A percentile compares a stretch with the other conserved stretches of the same genome.
These are phyloP conservation scores for Entrophospora sp. DNA, from an alignment of 192 early-diverging fungal genomes.

Conservation along the genomic window DNA sequence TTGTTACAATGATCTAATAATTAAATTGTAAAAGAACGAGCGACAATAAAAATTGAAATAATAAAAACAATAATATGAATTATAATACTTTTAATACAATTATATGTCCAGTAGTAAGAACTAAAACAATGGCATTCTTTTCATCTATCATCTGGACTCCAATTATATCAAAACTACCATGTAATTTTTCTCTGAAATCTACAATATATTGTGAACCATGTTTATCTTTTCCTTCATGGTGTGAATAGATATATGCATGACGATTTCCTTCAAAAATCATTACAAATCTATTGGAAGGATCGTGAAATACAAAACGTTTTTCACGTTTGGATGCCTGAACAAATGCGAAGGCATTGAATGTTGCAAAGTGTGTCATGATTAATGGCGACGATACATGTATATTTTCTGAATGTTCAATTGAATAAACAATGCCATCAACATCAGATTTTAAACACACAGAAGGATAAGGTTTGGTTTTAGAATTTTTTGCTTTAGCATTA, in stretches of 20 bases:
- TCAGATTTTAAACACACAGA: conserved; percentile 55
- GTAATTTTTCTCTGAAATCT: conserved; percentile 30
- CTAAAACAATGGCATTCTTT: conserved; percentile 27
- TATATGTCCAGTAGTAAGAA: conserved; percentile 22
- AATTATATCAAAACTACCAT: conserved; percentile 34
- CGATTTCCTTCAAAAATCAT: conserved; percentile 43
- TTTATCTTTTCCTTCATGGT: conserved; percentile 20
- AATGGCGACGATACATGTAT: conserved; percentile 12
- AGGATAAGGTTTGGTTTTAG: too few species aligned
- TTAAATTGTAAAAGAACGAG: too few species aligned
- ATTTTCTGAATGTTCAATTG: conserved; percentile 25
- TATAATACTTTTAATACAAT: not conserved
- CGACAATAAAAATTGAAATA: too few species aligned
- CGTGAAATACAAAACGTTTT: conserved; percentile 50
- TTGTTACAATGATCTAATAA: too few species aligned
- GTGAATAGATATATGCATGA: conserved; percentile 43
- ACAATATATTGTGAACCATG: conserved; percentile 35
- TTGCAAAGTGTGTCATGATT: conserved; percentile 39
- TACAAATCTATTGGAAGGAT: conserved; percentile 36
- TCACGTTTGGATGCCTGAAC: conserved; percentile 72
- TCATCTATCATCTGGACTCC: conserved; percentile 37
- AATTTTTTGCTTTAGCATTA: too few species aligned
- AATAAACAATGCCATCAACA: conserved; percentile 63
- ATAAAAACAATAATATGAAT: not conserved
- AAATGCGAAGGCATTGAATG: conserved; percentile 62